These are phyloP conservation scores for Phlebiopsis gigantea DNA, from an alignment of 768 basidiomycete species.

Conservation along the genomic window DNA sequence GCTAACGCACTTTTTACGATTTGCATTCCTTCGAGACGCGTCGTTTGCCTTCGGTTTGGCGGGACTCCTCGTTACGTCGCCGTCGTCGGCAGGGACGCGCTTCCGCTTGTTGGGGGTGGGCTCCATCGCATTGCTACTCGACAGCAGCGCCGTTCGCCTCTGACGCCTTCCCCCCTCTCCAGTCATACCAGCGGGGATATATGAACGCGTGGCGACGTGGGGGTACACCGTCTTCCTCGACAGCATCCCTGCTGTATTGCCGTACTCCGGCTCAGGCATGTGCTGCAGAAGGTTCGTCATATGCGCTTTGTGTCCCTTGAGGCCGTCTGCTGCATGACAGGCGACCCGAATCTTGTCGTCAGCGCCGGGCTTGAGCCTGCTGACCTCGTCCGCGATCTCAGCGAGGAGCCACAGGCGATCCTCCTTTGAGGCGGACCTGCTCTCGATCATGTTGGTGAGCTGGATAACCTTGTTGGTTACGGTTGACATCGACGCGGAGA, in stretches of 20 bases:
- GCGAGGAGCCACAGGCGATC: conserved; percentile 82
- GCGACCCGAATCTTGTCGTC: conserved; percentile 98
- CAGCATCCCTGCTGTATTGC: conserved; percentile 33
- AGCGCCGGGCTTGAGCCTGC: conserved; percentile 84
- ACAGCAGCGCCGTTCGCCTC: conserved; percentile 49
- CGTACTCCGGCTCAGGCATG: conserved; percentile 56
- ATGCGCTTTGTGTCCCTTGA: conserved; percentile 60
- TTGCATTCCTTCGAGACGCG: conserved; percentile 37
- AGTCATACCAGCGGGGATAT: conserved; percentile 49
- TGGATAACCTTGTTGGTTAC: conserved; percentile 76
- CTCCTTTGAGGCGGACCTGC: conserved; percentile 50
- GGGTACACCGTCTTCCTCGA: conserved; percentile 68
- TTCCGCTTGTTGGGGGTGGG: conserved; percentile 64
- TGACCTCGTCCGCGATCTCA: conserved; percentile 93
- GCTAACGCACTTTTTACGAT: conserved; percentile 54
- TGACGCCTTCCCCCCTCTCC: conserved; percentile 58
- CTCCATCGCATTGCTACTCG: conserved; percentile 43
- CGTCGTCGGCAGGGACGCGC: conserved; percentile 50
- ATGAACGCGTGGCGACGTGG: conserved; percentile 66
- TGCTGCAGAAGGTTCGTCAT: conserved; percentile 57
- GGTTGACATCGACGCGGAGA: conserved; percentile 78
- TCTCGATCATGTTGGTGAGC: conserved; percentile 75
- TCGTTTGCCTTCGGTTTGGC: conserved; percentile 55
- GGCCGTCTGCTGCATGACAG: conserved; percentile 83
- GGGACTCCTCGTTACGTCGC: conserved; percentile 54